phyloP scores from a whole-genome alignment of 2,329 filamentous ascomycete genomes.

The Gaeumannomyces tritici region DNA sequence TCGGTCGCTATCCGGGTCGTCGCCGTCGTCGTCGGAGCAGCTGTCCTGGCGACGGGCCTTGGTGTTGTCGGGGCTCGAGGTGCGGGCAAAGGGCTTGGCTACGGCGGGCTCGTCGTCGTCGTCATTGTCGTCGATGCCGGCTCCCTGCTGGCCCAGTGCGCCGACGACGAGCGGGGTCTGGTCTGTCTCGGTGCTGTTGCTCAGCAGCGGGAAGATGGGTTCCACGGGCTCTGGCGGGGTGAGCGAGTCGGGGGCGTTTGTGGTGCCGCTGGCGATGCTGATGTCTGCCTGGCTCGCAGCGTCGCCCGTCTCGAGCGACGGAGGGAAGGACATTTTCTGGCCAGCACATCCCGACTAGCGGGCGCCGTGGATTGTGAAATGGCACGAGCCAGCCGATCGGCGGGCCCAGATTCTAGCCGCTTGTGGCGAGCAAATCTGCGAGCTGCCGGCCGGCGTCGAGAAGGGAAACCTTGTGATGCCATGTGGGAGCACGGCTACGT shows the following conservation, averaged over 20 bases:
- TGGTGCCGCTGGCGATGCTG: background rate
- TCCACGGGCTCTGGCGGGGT: conserved; percentile 1
- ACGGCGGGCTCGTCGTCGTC: conserved; percentile 50
- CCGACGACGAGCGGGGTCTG: conserved; percentile 19
- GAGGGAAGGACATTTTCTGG: background rate
- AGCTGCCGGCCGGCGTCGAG: background rate
- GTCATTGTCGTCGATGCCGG: conserved; percentile 23
- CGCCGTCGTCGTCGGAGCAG: conserved; percentile 16
- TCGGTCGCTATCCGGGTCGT: background rate
- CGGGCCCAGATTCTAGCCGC: background rate
- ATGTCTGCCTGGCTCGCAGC: conserved; percentile 9
- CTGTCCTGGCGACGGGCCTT: conserved; percentile 13
- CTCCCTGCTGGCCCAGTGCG: conserved; percentile 9
- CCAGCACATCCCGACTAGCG: conserved; percentile 2
- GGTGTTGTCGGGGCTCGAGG: conserved; percentile 37
- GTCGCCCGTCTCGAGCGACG: conserved; percentile 7
- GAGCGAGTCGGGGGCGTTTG: background rate
- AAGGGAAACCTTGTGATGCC: background rate
- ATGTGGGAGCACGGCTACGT: background rate
- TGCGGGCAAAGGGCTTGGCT: conserved; percentile 47
- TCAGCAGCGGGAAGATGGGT: conserved; percentile 28
- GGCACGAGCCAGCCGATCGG: background rate
- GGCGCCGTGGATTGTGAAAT: background rate
- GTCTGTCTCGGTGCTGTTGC: conserved; percentile 29
- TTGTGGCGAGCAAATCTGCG: background rate